These are phyloP conservation scores for Fragaria ananassa DNA, from an alignment of 306 rosid genomes.

Conservation along the genomic window DNA sequence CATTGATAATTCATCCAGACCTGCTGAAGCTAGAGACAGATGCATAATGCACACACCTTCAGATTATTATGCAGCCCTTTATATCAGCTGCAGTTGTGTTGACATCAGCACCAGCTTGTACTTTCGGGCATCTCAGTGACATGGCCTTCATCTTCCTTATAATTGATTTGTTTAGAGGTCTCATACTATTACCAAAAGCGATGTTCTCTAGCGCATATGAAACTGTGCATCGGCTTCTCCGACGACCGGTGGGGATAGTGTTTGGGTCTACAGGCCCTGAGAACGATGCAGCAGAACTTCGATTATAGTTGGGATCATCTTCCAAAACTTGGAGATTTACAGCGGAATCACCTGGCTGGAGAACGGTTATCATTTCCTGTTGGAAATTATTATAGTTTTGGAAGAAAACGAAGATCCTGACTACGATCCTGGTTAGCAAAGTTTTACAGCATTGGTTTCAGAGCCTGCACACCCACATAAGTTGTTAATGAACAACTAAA, in stretches of 20 bases:
- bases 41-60: background rate
- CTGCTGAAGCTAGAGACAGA: background rate
- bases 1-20: no score
- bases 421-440: background rate
- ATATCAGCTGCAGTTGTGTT: background rate
- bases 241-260: background rate
- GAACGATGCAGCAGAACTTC: background rate
- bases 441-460: background rate
- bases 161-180: background rate
- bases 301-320: background rate
- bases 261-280: background rate
- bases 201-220: background rate
- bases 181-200: background rate
- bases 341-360: background rate
- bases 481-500: background rate
- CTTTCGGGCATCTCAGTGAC: background rate
- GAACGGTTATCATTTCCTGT: background rate
- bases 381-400: background rate
- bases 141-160: constrained; percentile 5
- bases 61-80: background rate
- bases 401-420: background rate
- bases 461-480: background rate
- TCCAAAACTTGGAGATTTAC: background rate
- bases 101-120: background rate
- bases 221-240: background rate